phyloP scores from a whole-genome alignment of 176 grass and related monocot genomes.

The Triticum timopheevii region DNA sequence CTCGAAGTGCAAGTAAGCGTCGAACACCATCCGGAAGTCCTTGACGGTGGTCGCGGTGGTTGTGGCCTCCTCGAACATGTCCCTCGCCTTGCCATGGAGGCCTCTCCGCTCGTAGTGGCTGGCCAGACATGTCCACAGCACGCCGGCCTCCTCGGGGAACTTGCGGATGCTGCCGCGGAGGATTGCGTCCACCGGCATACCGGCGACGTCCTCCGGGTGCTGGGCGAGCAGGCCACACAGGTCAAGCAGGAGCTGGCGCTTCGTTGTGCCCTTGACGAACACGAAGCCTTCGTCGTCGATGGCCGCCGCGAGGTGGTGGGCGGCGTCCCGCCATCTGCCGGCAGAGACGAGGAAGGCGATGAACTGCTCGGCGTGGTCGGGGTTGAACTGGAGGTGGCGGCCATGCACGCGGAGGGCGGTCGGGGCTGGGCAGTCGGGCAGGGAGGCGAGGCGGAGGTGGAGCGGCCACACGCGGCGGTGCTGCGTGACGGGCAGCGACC shows the following conservation, averaged over 20 bases:
- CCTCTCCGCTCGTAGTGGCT: conserved; percentile 58
- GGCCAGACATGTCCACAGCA: conserved; percentile 58
- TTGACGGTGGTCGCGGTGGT: conserved; percentile 38
- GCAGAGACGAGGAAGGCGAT: conserved; percentile 54
- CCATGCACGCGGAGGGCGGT: conserved; percentile 46
- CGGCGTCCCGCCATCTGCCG: conserved; percentile 56
- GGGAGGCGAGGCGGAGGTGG: conserved; percentile 41
- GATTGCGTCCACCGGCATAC: conserved; percentile 69
- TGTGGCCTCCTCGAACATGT: conserved; percentile 62
- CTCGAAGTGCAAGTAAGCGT: conserved; percentile 69
- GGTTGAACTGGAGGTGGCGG: conserved; percentile 67
- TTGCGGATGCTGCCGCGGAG: conserved; percentile 54
- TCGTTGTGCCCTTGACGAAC: conserved; percentile 59
- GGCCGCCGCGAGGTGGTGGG: conserved; percentile 49
- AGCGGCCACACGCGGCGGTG: conserved; percentile 64
- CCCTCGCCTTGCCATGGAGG: conserved; percentile 53
- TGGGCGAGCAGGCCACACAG: conserved; percentile 50
- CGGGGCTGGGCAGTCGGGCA: conserved; percentile 46
- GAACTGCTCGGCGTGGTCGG: conserved; percentile 52
- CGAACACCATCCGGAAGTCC: conserved; percentile 60
- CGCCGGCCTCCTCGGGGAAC: conserved; percentile 56
- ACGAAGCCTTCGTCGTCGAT: conserved; percentile 39
- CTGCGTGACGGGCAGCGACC: conserved; percentile 59
- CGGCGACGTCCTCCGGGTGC: conserved; percentile 52
- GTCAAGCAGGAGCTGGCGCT: conserved; percentile 61